These are phyloP conservation scores for Astrothelium subdiscretum DNA, from an alignment of 495 filamentous ascomycete species.

Conservation along the genomic window DNA sequence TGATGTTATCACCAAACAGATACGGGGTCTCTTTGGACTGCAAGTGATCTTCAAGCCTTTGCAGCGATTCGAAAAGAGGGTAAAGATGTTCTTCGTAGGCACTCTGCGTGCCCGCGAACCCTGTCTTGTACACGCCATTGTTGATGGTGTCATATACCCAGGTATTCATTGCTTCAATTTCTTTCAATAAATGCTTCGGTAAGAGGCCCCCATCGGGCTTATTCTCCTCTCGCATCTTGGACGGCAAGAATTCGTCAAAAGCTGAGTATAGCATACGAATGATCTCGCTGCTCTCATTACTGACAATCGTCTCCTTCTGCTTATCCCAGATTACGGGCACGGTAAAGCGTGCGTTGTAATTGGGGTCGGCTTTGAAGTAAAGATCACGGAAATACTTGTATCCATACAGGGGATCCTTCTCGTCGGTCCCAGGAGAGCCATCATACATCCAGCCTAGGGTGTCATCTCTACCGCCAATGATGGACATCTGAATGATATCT, in stretches of 20 bases:
- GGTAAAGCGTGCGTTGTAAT: conserved; percentile 49
- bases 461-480: conserved; percentile 47
- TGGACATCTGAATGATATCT: conserved; percentile 54
- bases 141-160: conserved; percentile 60
- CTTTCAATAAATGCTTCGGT: conserved; percentile 36
- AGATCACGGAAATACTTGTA: conserved; percentile 48
- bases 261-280: conserved; percentile 26
- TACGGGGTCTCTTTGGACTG: conserved; percentile 29
- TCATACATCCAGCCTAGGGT: conserved; percentile 67
- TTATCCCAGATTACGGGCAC: conserved; percentile 55
- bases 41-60: conserved; percentile 42
- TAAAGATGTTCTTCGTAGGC: conserved; percentile 50
- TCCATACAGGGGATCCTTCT: conserved; percentile 28
- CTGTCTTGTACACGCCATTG: conserved; percentile 60
- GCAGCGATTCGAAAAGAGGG: conserved; percentile 50
- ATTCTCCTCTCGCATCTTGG: conserved; percentile 32
- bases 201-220: conserved; percentile 42
- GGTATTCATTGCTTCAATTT: conserved; percentile 52
- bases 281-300: conserved; percentile 29
- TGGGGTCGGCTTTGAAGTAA: conserved; percentile 48
- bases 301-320: conserved; percentile 36
- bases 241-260: conserved; percentile 45
- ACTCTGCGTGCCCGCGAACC: conserved; percentile 53
- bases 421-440: conserved; percentile 14
- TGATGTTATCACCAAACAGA: conserved; percentile 51